A percentile compares a stretch with the other conserved stretches of the same genome.
phyloP scores from a whole-genome alignment of 208 protist species.

The Trypanosoma lewisi region DNA sequence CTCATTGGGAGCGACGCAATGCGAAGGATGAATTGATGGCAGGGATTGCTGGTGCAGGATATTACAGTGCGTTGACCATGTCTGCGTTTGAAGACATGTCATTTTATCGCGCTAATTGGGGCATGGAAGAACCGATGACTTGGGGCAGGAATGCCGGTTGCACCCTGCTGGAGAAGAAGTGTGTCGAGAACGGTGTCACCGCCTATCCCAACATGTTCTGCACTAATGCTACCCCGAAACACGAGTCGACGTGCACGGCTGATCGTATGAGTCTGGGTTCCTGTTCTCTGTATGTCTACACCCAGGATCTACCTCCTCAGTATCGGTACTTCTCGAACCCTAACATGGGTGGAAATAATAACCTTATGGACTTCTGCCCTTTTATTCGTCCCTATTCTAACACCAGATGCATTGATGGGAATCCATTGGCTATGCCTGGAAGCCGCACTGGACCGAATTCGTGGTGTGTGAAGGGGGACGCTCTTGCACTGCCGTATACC shows the following conservation, averaged over 20 bases:
- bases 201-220: constrained; percentile 36
- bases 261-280: constrained; percentile 26
- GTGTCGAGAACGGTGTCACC: constrained; percentile 19
- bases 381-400: constrained; percentile 18
- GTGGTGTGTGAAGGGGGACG: constrained; percentile 18
- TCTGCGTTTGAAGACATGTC: constrained; percentile 32
- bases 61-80: constrained; percentile 39
- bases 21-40: constrained; percentile 34
- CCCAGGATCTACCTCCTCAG: constrained; percentile 7
- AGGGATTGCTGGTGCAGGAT: constrained; percentile 5
- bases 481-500: neutral
- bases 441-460: constrained; percentile 22
- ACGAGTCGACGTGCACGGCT: constrained; percentile 24
- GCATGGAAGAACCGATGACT: constrained; percentile 25
- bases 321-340: constrained; percentile 47
- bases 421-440: constrained; percentile 9
- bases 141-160: constrained; percentile 36
- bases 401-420: constrained; percentile 20
- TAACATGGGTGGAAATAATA: constrained; percentile 14
- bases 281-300: constrained; percentile 20
- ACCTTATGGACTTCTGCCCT: constrained; percentile 54
- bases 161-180: constrained; percentile 25
- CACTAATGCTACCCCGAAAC: neutral
- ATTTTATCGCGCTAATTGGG: constrained; percentile 32
- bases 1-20: constrained; percentile 42